Conservation (phyloP, 2,329 filamentous ascomycete genomes). For the Amauroascus verrucosus region DNA sequence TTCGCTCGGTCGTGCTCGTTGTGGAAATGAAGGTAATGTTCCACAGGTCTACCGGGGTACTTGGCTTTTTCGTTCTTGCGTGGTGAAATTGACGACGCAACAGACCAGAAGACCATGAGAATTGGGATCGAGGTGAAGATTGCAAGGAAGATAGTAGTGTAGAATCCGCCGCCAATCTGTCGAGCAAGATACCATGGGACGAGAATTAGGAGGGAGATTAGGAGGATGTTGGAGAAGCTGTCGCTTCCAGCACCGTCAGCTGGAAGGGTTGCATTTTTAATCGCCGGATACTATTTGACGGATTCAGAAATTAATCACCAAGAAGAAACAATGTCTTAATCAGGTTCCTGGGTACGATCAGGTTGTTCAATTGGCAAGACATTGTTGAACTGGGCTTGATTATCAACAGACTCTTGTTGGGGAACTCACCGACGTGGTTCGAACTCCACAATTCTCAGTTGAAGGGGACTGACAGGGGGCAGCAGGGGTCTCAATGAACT, state of each 20-base stretch:
- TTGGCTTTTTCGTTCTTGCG: conserved; percentile 88
- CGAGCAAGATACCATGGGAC: conserved; percentile 73
- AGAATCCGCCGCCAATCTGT: conserved; percentile 72
- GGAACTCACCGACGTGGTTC: conserved; percentile 49
- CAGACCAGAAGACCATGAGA: conserved; percentile 69
- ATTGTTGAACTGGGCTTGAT: background rate
- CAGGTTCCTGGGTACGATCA: too few species aligned
- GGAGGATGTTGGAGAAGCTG: conserved; percentile 72
- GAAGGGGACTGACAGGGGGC: conserved; percentile 44
- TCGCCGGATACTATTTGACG: conserved; percentile 61
- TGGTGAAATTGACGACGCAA: conserved; percentile 68
- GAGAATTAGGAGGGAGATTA: conserved; percentile 58
- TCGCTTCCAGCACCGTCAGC: conserved; percentile 78
- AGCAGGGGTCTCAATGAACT: conserved; percentile 50
- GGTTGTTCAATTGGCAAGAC: background rate
- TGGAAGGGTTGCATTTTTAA: conserved; percentile 88
- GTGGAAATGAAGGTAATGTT: conserved; percentile 60
- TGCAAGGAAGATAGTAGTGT: conserved; percentile 80
- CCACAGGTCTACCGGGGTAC: conserved; percentile 74
- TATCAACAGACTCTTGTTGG: background rate
- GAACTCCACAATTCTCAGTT: conserved; percentile 49
- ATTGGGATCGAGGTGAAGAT: conserved; percentile 70
- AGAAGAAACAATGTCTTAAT: too few species aligned
- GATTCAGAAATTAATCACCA: too few species aligned
- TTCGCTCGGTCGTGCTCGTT: conserved; percentile 37